Conservation (phyloP, 2,329 filamentous ascomycete species). For the Chaetothyriales sp. region DNA sequence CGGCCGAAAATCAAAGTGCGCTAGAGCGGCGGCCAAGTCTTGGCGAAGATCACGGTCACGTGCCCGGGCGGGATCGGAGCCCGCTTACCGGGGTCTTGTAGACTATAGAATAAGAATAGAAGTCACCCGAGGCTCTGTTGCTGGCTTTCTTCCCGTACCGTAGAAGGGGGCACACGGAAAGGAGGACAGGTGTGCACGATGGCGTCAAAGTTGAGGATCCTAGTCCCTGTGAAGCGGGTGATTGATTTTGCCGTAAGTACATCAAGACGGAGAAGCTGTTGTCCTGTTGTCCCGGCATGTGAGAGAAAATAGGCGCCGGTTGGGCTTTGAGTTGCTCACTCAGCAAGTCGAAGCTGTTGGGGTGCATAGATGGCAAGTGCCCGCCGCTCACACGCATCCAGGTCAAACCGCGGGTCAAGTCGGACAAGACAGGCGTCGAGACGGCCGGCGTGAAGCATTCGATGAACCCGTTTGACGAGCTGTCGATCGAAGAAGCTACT, state of each 20-base stretch:
- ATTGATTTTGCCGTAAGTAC: conserved; percentile 68
- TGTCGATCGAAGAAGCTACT: conserved; percentile 91
- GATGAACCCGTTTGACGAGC: conserved; percentile 98
- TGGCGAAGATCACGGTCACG: not conserved
- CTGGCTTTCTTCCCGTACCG: not conserved
- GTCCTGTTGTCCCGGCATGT: no score
- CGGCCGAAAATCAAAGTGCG: not conserved
- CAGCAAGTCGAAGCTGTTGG: not conserved
- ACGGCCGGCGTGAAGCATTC: conserved; percentile 89
- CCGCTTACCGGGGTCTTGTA: no score
- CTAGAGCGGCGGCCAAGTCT: not conserved
- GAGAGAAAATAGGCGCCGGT: not conserved
- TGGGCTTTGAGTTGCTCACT: no score
- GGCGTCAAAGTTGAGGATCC: conserved; percentile 49
- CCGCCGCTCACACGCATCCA: conserved; percentile 20
- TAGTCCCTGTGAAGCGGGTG: conserved; percentile 70
- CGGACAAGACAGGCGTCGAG: conserved; percentile 71
- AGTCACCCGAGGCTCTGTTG: not conserved
- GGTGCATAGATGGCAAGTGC: not conserved
- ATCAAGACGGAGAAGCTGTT: not conserved
- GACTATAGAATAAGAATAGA: not conserved
- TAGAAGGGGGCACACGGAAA: not conserved
- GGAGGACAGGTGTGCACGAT: conserved; percentile 19
- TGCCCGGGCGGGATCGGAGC: not conserved
- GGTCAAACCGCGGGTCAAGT: conserved; percentile 60